Base-by-base conservation (phyloP, 2,329 filamentous ascomycete genomes). In the Mollisiaceae sp. region DNA sequence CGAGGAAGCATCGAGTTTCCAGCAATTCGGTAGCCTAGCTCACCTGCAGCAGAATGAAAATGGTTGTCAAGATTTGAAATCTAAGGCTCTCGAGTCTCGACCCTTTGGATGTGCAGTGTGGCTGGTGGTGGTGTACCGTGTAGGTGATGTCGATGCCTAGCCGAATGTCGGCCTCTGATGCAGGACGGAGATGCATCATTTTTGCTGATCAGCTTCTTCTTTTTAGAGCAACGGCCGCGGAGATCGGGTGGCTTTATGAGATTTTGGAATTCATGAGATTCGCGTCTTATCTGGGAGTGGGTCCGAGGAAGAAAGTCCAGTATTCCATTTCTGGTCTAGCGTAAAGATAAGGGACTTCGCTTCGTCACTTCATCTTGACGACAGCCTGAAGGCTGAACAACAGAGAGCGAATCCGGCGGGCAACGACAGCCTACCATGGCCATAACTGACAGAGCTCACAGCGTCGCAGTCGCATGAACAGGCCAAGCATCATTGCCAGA, bases 311-410 rank as follows among this genome's bases (percentile, higher is more conserved):
- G 5, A 36, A 56, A 45, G 4, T n/a, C 43, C 6, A 36, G 54
- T 41, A 18, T 39, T 50, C 63, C 52, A 14, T 38, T 65, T 61
- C 35, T n/a, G 58, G 63, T 15, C 39, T 65, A 52, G 63, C 55
- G 22, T 50, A 55, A 41, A 60, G 63, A 65, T 65, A 65, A 65
- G 58, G 39, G 27, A 36, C 11, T 8, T 41, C 43, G 22, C n/a
- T 18, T 27, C 60, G 38, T 63, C 38, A 38, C 41, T 38, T 18
- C 52, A 63, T 45, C 12, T 18, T 18, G 35, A 62, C 32, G n/a
- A n/a, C 45, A 6, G 3, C 3, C 45, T 12, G 27, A 32, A 32
- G 27, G 27, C 27, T 20, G 15, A 18, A 45, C 43, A 45, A 18
- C 43, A 45, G 43, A 45, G 15, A 45, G 20, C 43, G 38, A 41